Evolutionary conservation across 2,329 filamentous ascomycete genomes (phyloP), one percentile per base, ranked within the genome.

Genomic region (Ilyonectria robusta): DNA sequence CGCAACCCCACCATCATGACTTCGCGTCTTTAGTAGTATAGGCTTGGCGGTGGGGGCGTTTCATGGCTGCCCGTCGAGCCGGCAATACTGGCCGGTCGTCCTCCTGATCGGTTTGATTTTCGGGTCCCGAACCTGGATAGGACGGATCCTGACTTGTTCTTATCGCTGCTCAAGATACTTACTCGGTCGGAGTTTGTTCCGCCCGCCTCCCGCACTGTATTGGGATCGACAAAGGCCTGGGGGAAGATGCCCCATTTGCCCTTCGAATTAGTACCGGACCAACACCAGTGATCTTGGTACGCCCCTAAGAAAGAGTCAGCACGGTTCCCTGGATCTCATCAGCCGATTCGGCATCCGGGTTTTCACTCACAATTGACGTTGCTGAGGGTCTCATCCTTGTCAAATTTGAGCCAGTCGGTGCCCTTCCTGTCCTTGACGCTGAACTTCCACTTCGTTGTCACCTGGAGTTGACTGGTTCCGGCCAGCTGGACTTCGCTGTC

Each of bases 361-460:
- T 58, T 46, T 7, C 37, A 83, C 85, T 82, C 75, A 86, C 86
- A 88, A 59, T 80, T 81, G 26, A 88, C 93, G 79, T 91, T 93
- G 70, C 85, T 89, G 17, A 92, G 91, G 3, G 85, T 83, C 69
- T 93, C 91, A 21, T 88, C 89, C 75, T 91, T 91, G 33, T 91
- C 89, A 74, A 93, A 88, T 69, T 81, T 84, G n/a, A 89, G 79
- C 87, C 87, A 89, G 11, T 83, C 77, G 37, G 63, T 66, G 31
- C 81, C 81, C 23, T 78, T 80, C 59, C 68, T 76, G 10, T 83
- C 81, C 69, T 83, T 85, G 40, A 83, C 81, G 55, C 81, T 79
- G 78, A 87, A 89, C 76, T 83, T 87, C 87, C 87, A 89, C 64
- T 82, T 81, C 13, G 86, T 81, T 46, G 83, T 81, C 10, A 85